Evolutionary conservation across 169 alveolate genomes (phyloP), one percentile per base, ranked within the genome.

Genomic region (Cryptosporidium muris): DNA sequence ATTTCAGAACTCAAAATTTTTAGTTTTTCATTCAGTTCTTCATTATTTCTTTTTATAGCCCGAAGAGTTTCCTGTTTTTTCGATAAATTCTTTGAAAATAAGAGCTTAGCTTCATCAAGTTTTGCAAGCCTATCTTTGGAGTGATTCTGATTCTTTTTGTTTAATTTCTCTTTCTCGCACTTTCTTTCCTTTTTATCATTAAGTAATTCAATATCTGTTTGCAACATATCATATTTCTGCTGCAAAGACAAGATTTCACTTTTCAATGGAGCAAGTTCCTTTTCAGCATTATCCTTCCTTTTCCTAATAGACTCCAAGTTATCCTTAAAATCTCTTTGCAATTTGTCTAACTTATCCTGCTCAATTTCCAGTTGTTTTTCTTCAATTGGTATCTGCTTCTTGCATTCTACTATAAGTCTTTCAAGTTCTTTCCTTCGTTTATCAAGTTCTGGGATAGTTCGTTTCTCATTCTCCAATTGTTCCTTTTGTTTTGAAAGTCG

Each of bases 41-140:
- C 91, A 12, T 88, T 68, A 2, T 64, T 80, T 7, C 92, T 89
- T 14, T 93, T 91, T 42, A 90, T 90, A 43, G 89, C 90, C 48
- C 93, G 92, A 25, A 92, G 80, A 53, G 80, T 80, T 62, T 91
- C 82, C 62, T 93, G 80, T 63, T 92, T 93, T 63, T 80, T 89
- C 51, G 67, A 90, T 25, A 88, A 43, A 63, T 89, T 91, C 62
- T 62, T 65, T 64, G 90, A 94, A 43, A 90, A 67, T 2, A 64
- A 89, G 80, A 82, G 90, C 65, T 92, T 93, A 80, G 82, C 89
- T 42, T 81, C 91, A 43, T 91, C 90, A 8, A 91, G 37, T 34
- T 48, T 63, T 6, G 91, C 95, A 16, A 93, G 45, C 64, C 81
- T 60, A 36, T 93, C 81, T 58, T 64, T 81, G 37, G 92, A 65